Percentiles rank a stretch among this genome's conserved stretches.
Evolutionary conservation across 2,329 filamentous ascomycete species (phyloP).

Genomic region (Zymoseptoria ardabiliae): DNA sequence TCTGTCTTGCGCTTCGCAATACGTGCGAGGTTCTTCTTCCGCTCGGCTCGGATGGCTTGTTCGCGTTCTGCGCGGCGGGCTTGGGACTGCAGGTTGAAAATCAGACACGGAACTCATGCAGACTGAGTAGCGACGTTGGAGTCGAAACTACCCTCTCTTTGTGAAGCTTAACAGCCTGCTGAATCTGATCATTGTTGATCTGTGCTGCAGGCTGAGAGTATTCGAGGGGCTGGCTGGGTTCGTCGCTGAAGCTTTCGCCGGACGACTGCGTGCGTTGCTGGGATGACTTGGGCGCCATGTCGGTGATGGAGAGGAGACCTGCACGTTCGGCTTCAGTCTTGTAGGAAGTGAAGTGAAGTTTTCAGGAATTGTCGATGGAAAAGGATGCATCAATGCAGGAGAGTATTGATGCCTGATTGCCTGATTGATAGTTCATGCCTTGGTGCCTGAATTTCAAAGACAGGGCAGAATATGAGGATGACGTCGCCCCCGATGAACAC

Average conservation of each 20-base stretch:
- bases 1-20: constrained; percentile 8
- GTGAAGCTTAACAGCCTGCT: background rate
- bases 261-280: background rate
- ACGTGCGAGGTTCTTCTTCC: constrained; percentile 5
- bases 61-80: constrained; percentile 6
- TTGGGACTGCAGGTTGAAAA: background rate
- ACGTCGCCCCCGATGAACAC: background rate
- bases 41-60: constrained; percentile 9
- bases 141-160: background rate
- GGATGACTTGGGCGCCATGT: background rate
- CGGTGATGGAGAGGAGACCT: background rate
- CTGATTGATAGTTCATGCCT: background rate
- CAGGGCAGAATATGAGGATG: background rate
- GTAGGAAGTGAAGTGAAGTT: background rate
- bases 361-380: background rate
- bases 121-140: background rate
- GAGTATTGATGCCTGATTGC: background rate
- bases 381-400: background rate
- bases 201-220: background rate
- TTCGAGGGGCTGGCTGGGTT: background rate
- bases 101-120: background rate
- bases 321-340: background rate
- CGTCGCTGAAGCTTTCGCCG: background rate
- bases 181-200: background rate
- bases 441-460: background rate